Conservation (phyloP, 2,329 filamentous ascomycete species). For the Fusarium domesticum region DNA sequence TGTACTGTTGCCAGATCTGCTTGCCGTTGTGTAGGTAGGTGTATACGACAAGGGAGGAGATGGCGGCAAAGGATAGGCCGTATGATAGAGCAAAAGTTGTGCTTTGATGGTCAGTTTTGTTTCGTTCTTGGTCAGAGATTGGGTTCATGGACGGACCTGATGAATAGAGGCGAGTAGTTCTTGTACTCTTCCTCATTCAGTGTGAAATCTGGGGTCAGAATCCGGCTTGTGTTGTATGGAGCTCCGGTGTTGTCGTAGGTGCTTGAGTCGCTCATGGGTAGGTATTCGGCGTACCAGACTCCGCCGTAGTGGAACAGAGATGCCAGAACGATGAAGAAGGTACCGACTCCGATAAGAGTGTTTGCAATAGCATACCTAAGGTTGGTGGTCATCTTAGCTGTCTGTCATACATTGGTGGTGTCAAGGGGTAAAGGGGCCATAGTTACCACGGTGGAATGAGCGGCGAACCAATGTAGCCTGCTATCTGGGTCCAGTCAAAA, state of each 20-base stretch:
- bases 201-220: constrained; percentile 60
- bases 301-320: constrained; percentile 63
- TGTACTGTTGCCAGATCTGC: constrained; percentile 63
- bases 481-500: constrained; percentile 73
- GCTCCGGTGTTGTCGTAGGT: constrained; percentile 70
- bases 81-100: constrained; percentile 70
- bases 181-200: constrained; percentile 63
- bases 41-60: constrained; percentile 66
- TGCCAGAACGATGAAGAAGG: constrained; percentile 62
- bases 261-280: constrained; percentile 67
- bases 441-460: constrained; percentile 65
- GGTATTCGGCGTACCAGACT: constrained; percentile 60
- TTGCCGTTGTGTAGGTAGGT: constrained; percentile 64
- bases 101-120: constrained; percentile 37
- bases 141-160: constrained; percentile 46
- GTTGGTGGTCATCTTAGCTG: no score
- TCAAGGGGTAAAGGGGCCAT: background rate
- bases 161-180: constrained; percentile 64
- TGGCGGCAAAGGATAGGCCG: constrained; percentile 69
- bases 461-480: constrained; percentile 65
- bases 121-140: no score
- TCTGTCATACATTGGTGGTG: background rate
- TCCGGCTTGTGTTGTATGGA: constrained; percentile 60
- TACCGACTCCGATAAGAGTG: constrained; percentile 63
- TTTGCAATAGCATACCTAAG: constrained; percentile 68